Percentiles rank a stretch among this genome's conserved stretches.
Conservation (phyloP, 1,284 basidiomycete species). For the Wolfiporia cocos region DNA sequence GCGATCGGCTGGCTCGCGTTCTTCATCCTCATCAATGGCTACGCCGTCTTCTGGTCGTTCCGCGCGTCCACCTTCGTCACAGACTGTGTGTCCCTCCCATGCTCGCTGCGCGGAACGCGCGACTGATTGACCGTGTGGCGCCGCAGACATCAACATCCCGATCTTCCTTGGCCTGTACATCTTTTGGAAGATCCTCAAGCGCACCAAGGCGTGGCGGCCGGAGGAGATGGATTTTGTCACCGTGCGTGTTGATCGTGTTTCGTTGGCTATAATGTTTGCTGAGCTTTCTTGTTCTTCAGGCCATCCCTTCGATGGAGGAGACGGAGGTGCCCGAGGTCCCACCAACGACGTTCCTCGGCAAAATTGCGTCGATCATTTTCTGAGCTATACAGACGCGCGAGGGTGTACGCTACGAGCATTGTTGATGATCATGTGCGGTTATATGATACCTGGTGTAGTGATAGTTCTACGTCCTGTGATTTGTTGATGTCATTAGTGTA, state of each 20-base stretch:
- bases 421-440: too few relatives aligned
- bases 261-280: background rate
- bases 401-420: too few relatives aligned
- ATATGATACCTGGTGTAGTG: too few relatives aligned
- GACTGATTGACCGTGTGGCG: background rate
- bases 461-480: too few relatives aligned
- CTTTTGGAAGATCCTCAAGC: slow-evolving; percentile 49
- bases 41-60: slow-evolving; percentile 38
- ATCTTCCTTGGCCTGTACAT: slow-evolving; percentile 42
- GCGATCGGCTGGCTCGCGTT: slow-evolving; percentile 32
- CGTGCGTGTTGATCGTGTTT: slow-evolving; percentile 16
- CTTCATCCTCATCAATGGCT: slow-evolving; percentile 36
- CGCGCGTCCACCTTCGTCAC: slow-evolving; percentile 55
- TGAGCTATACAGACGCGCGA: too few relatives aligned
- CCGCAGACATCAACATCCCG: slow-evolving; percentile 40
- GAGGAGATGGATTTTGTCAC: slow-evolving; percentile 58
- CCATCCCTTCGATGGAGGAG: slow-evolving; percentile 48
- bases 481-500: too few relatives aligned
- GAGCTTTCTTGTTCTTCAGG: slow-evolving; percentile 19
- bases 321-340: slow-evolving; percentile 38
- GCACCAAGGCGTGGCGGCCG: slow-evolving; percentile 43
- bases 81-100: slow-evolving; percentile 36
- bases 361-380: slow-evolving; percentile 33
- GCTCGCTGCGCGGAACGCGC: background rate
- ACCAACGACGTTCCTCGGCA: slow-evolving; percentile 29